Evolutionary conservation across 225 moss, liverwort and hornwort genomes (phyloP).

Genomic region (Physcomitrium patens): DNA sequence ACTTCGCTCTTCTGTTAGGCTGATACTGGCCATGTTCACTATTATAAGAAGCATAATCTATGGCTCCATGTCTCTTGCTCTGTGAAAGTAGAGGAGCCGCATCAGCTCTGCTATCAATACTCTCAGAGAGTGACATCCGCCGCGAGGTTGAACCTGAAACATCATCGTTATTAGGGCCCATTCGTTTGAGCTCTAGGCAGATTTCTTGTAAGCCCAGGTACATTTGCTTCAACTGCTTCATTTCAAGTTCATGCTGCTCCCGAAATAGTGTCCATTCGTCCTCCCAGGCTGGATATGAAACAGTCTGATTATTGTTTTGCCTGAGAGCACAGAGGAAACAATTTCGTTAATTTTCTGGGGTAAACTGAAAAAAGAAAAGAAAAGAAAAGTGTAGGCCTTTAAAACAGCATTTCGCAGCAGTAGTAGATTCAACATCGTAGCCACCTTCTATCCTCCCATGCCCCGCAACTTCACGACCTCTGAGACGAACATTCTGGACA

Average conservation of each 20-base stretch:
- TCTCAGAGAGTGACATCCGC: constrained; percentile 46
- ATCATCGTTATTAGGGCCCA: constrained; percentile 47
- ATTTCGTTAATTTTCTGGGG: constrained; percentile 6
- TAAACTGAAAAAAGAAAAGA: neutral
- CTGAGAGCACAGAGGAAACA: constrained; percentile 34
- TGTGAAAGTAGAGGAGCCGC: constrained; percentile 30
- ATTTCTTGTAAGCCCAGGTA: constrained; percentile 58
- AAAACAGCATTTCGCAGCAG: constrained; percentile 7
- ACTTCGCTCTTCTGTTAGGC: constrained; percentile 48
- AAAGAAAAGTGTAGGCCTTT: constrained; percentile 15
- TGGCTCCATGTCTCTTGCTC: constrained; percentile 33
- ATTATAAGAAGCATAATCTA: constrained; percentile 22
- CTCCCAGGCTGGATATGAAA: constrained; percentile 62
- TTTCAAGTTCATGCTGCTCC: constrained; percentile 59
- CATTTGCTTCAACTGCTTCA: constrained; percentile 67
- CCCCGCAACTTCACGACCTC: constrained; percentile 11
- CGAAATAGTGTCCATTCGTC: constrained; percentile 56
- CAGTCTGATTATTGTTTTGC: constrained; percentile 25
- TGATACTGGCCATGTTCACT: constrained; percentile 39
- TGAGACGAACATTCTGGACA: neutral
- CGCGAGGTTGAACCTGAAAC: constrained; percentile 47
- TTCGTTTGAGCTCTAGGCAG: constrained; percentile 57
- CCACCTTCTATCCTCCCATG: neutral
- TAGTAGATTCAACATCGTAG: constrained; percentile 11
- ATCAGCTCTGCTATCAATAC: constrained; percentile 38